phyloP scores from a whole-genome alignment of 2,329 filamentous ascomycete species.

The Thermoascus crustaceus region DNA sequence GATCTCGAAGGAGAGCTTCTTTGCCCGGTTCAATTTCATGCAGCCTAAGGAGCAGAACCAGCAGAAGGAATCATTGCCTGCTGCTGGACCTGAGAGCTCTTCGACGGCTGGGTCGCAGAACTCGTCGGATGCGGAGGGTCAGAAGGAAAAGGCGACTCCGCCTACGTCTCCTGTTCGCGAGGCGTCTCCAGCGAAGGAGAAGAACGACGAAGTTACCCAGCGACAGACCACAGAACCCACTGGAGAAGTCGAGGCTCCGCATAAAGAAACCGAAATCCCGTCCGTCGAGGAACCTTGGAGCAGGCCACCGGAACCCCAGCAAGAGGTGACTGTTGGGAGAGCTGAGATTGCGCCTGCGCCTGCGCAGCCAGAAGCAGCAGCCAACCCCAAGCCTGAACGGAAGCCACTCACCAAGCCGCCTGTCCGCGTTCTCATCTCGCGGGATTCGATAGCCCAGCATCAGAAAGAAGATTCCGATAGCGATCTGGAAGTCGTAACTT shows the following conservation, averaged over 20 bases:
- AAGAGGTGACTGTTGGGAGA: constrained; percentile 3
- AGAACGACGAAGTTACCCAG: constrained; percentile 3
- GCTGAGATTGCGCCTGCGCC: constrained; percentile 5
- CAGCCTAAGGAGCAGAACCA: constrained; percentile 27
- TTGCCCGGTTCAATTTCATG: constrained; percentile 74
- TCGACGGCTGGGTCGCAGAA: constrained; percentile 45
- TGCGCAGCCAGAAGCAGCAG: constrained; percentile 19
- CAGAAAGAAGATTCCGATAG: constrained; percentile 40
- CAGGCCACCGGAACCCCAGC: constrained; percentile 9
- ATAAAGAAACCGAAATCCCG: constrained; percentile 31
- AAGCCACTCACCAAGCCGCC: constrained; percentile 22
- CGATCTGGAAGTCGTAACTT: constrained; percentile 56
- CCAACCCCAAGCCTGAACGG: constrained; percentile 20
- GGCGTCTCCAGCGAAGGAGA: constrained; percentile 10
- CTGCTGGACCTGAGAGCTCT: constrained; percentile 21
- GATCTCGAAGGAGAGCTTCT: constrained; percentile 72
- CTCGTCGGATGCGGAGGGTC: constrained; percentile 36
- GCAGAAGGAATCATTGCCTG: too few species aligned
- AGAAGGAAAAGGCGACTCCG: constrained; percentile 51
- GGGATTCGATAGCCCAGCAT: constrained; percentile 26
- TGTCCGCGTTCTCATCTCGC: constrained; percentile 35
- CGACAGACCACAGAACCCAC: background rate
- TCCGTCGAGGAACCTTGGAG: constrained; percentile 30
- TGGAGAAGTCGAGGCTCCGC: constrained; percentile 10
- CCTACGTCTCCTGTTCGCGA: constrained; percentile 56